Evolutionary conservation across 2,329 filamentous ascomycete genomes (phyloP), one percentile per base, ranked within the genome.

Genomic region (Fusarium brevicatenulatum): DNA sequence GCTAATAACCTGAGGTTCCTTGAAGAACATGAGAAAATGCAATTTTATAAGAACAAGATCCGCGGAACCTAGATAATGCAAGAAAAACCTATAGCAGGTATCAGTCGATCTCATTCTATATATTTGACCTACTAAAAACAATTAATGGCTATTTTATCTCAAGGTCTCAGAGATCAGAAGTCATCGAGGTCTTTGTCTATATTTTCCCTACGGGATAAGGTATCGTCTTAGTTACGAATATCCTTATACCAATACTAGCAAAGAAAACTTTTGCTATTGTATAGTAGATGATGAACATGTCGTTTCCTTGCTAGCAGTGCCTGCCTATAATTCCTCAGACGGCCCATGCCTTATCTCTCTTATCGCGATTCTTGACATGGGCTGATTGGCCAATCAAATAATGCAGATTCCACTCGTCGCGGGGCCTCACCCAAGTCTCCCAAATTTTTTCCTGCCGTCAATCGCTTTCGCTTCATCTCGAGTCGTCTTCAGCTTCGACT

Each of bases 401-500:
- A 2, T 42, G 13, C 36, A 9, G n/a, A 40, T 36, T 25, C n/a
- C 9, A 21, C 39, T 39, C 39, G 49, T 55, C 63, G 76, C 76
- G 76, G 76, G 76, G 75, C 76, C 67, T 59, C 34, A 28, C 39
- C 58, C 43, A 50, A 67, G 57, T 60, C 69, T 66, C 74, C 76
- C 75, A 78, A 78, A 78, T 71, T 68, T 77, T 78, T 78, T 75
- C 73, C 65, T 68, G 66, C 62, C 37, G 63, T 72, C 60, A 37
- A 58, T 62, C 43, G 36, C 32, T 57, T 54, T 64, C 40, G 43
- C 43, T 56, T 58, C 34, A 44, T 63, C 55, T 63, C 46, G 43
- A 54, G 42, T 49, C 67, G 70, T 67, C 73, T 52, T 74, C 72
- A 68, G 60, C 67, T 68, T 64, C 64, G 59, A 65, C 52, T 59